Evolutionary conservation across 345 rosid species (phyloP).

Genomic region (Turritis glabra): DNA sequence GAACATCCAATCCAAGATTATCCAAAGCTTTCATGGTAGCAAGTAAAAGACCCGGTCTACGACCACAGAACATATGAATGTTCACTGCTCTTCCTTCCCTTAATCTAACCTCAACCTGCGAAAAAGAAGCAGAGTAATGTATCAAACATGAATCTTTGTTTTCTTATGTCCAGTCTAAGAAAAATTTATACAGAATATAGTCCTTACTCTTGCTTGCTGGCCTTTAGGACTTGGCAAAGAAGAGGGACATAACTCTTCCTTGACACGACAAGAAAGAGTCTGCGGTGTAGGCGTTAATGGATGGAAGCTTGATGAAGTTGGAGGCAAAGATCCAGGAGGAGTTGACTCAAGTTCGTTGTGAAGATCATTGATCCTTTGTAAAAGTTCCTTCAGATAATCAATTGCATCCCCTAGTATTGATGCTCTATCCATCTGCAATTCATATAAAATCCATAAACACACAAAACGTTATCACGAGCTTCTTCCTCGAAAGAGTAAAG

Average conservation of each 20-base stretch:
- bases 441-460: constrained; percentile 23
- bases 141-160: background rate
- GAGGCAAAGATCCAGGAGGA: constrained; percentile 61
- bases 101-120: constrained; percentile 84
- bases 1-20: constrained; percentile 91
- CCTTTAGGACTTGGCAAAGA: constrained; percentile 76
- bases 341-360: constrained; percentile 85
- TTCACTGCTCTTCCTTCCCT: constrained; percentile 98
- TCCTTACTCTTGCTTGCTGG: constrained; percentile 77
- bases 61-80: constrained; percentile 95
- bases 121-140: background rate
- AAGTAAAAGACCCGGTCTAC: constrained; percentile 87
- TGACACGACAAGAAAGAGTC: constrained; percentile 68
- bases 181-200: background rate
- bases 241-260: constrained; percentile 77
- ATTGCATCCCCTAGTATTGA: constrained; percentile 96
- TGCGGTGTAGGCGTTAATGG: constrained; percentile 88
- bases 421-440: constrained; percentile 91
- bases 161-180: background rate
- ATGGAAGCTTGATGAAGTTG: constrained; percentile 66
- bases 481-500: background rate
- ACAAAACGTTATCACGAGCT: background rate
- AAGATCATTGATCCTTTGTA: constrained; percentile 90
- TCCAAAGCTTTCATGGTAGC: constrained; percentile 93
- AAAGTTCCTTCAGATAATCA: constrained; percentile 92